phyloP scores from a whole-genome alignment of 2,329 filamentous ascomycete species.

The Fulvia fulva region DNA sequence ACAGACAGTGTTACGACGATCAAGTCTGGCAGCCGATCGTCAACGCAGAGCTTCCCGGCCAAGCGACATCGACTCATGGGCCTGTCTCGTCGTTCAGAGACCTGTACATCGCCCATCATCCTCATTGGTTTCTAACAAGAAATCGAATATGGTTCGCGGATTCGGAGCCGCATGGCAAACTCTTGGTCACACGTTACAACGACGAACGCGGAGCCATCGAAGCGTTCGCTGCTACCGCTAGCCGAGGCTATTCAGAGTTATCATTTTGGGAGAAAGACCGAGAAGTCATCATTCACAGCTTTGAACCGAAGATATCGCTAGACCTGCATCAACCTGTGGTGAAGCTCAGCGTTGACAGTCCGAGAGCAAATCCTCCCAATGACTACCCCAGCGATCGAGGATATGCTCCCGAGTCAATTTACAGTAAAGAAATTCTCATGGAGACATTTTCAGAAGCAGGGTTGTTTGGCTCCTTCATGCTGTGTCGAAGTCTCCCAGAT shows the following conservation, averaged over 20 bases:
- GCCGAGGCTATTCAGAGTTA: constrained; percentile 52
- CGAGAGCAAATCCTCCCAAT: constrained; percentile 18
- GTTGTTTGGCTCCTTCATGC: constrained; percentile 64
- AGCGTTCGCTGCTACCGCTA: constrained; percentile 70
- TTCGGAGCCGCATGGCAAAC: constrained; percentile 64
- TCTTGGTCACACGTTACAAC: constrained; percentile 76
- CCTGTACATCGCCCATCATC: constrained; percentile 70
- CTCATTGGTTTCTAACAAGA: constrained; percentile 77
- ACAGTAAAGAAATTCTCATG: constrained; percentile 53
- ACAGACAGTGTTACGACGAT: constrained; percentile 59
- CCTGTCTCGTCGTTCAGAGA: constrained; percentile 64
- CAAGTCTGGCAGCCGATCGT: constrained; percentile 68
- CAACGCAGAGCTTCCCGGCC: constrained; percentile 61
- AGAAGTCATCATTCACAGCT: constrained; percentile 64
- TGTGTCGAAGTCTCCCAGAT: constrained; percentile 53
- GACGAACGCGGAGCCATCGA: constrained; percentile 70
- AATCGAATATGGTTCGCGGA: constrained; percentile 86
- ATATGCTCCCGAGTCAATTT: constrained; percentile 22
- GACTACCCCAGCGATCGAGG: constrained; percentile 18
- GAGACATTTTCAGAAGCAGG: constrained; percentile 36
- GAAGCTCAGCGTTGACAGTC: constrained; percentile 36
- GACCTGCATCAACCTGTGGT: constrained; percentile 70
- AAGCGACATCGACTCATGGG: constrained; percentile 48
- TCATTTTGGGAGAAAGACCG: constrained; percentile 63
- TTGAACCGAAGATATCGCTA: constrained; percentile 65